Evolutionary conservation across 1,284 basidiomycete genomes (phyloP), one percentile per base, ranked within the genome.

Genomic region (Fistulinella cinereoalba): DNA sequence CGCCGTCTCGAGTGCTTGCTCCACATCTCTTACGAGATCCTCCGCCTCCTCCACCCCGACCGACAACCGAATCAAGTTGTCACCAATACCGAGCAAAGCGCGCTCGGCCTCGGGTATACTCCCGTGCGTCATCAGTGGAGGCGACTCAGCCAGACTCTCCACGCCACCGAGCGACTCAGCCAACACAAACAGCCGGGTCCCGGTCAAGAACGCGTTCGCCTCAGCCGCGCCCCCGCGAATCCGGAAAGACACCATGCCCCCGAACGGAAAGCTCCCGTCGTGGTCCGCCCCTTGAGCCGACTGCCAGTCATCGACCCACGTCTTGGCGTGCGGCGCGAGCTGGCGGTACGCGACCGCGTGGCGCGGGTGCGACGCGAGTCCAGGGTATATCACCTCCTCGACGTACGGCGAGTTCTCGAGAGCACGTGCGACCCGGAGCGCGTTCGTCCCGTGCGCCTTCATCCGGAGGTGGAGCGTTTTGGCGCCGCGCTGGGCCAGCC

Each of bases 121-220:
- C 10, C 78, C 85, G 62, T 91, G 86, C n/a, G 92, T 94, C 88
- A 97, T 94, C 61, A 74, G 73, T 37, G 81, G 82, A 0, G 91
- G 91, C 33, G 88, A 77, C 68, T 96, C 92, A 7, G 88, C 88
- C 42, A 97, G 71, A 64, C 83, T 87, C 76, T 98, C 95, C 13
- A 97, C 91, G 0, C 94, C 95, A 3, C 95, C 95, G 6, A 97
- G 71, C 39, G 81, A 86, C 74, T 97, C 94, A 3, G 95, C 95
- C 15, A 98, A 76, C 12, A 85, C 81, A 63, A 97, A 95, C 37
- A 96, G 64, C 34, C 79, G 68, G 27, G 85, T 75, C 2, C 77
- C 67, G 0, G 79, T 80, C 44, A 97, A 70, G 73, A 97, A 93
- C 54, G 65, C 72, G 49, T 85, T 78, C 9, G 88, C 84, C 50